Percentiles rank a stretch among this genome's conserved stretches.
Evolutionary conservation across 306 rosid genomes (phyloP).

Genomic region (Herpetospermum pedunculosum): DNA sequence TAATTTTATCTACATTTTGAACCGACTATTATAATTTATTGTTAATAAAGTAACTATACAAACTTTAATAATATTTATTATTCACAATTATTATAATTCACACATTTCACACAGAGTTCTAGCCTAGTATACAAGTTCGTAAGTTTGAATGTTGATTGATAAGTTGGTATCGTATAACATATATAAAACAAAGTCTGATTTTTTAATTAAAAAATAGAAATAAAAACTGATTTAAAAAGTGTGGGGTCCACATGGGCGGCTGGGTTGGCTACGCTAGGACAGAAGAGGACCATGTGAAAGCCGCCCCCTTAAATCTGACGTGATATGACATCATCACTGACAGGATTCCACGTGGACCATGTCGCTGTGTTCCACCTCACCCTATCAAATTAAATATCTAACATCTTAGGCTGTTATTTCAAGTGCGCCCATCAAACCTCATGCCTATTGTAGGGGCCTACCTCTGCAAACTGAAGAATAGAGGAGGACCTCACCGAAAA

Average conservation of each 20-base stretch:
- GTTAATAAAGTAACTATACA: no score
- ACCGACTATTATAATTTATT: no score
- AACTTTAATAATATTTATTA: no score
- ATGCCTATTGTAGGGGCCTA: not conserved
- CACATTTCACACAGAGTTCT: no score
- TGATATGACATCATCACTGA: not conserved
- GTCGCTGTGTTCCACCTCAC: not conserved
- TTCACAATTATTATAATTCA: no score
- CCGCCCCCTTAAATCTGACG: not conserved
- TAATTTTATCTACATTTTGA: no score
- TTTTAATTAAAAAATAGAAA: no score
- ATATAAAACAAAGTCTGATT: no score
- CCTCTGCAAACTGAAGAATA: not conserved
- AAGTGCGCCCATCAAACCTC: not conserved
- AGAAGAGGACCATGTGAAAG: not conserved
- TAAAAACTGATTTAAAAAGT: not conserved
- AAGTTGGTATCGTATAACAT: no score
- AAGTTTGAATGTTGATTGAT: no score
- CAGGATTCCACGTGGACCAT: not conserved
- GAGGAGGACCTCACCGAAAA: not conserved
- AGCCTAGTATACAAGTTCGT: no score
- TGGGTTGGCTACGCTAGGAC: not conserved
- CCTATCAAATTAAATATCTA: not conserved
- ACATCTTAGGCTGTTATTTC: not conserved
- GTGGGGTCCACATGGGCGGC: constrained; percentile 14